Evolutionary conservation across 78 protist genomes (phyloP), one percentile per base, ranked within the genome.

Genomic region (Trichosphaerium sp.): DNA sequence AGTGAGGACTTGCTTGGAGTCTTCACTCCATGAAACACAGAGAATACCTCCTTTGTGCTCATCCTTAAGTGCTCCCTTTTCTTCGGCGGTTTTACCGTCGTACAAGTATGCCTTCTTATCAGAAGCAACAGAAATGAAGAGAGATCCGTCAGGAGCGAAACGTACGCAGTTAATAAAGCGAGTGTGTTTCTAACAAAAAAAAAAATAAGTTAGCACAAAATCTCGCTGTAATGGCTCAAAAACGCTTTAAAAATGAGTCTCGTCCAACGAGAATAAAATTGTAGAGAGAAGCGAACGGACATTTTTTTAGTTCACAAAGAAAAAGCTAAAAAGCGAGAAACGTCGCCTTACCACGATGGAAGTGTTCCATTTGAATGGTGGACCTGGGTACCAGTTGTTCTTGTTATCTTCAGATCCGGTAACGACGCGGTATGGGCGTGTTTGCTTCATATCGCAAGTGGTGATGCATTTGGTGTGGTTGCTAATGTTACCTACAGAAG

Each of bases 1-100:
- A 11, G 94, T 84, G 51, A 78, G 48, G 61, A 93, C 11, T 60
- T 66, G 77, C 21, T 25, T 26, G 78, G 58, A 41, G 71, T 84
- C 93, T 2, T 81, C 39, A 11, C 69, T 29, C 89, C 89, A 88
- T 6, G 61, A 10, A 39, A 28, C 49, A 21, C 78, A 4, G 74
- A 61, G 71, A 69, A 88, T 81, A 55, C 88, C 69, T 56, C 90
- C 92, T 34, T 34, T 70, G 47, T 88, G 93, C 2, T 12, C 78
- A n/a, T 35, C 49, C 8, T 43, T 40, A 38, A 88, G 38, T 44
- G 81, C 84, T 18, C 56, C 78, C 28, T 68, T 14, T 51, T 52
- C 41, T 38, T 74, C 86, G 25, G 96, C 98, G 3, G 90, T 79
- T 77, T 85, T 82, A 34, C 96, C 98, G 72, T 94, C 95, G 65